Conservation (phyloP, 108 stramenopile species). For the Cyclotella choctawhatcheeana region DNA sequence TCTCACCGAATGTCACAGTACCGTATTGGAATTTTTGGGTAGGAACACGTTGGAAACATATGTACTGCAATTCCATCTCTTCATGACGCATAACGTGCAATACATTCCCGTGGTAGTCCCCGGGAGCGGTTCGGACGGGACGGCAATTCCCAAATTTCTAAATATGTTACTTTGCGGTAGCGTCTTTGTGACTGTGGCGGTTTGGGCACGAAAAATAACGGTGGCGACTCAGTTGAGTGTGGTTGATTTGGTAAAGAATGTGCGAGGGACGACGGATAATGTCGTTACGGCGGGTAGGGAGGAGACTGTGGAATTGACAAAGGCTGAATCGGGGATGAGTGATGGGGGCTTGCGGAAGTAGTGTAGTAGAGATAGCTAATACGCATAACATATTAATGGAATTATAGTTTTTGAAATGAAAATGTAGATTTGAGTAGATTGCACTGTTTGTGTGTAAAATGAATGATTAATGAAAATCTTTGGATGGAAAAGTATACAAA, state of each 20-base stretch:
- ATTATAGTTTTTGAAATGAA: no score
- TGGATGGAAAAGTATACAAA: no score
- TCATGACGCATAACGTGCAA: slow-evolving; percentile 82
- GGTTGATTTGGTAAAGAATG: slow-evolving; percentile 48
- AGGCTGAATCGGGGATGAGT: slow-evolving; percentile 33
- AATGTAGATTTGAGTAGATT: no score
- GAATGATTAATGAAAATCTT: no score
- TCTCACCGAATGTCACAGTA: slow-evolving; percentile 68
- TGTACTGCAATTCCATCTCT: slow-evolving; percentile 94
- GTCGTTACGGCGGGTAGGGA: slow-evolving; percentile 16
- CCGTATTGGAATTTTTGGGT: slow-evolving; percentile 84
- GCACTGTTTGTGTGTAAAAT: no score
- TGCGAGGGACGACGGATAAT: slow-evolving; percentile 25
- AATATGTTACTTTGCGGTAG: slow-evolving; percentile 71
- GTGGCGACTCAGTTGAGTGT: slow-evolving; percentile 63
- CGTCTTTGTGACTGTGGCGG: slow-evolving; percentile 59
- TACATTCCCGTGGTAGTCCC: slow-evolving; percentile 75
- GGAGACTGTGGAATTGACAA: slow-evolving; percentile 38
- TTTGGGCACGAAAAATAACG: slow-evolving; percentile 64
- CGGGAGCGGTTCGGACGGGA: slow-evolving; percentile 60
- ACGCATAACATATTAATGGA: no score
- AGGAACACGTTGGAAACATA: slow-evolving; percentile 94
- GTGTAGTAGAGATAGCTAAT: neutral
- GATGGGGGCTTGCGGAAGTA: neutral
- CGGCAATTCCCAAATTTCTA: slow-evolving; percentile 42